Conservation (phyloP, 208 protist genomes). For the Phytomonas serpens region DNA sequence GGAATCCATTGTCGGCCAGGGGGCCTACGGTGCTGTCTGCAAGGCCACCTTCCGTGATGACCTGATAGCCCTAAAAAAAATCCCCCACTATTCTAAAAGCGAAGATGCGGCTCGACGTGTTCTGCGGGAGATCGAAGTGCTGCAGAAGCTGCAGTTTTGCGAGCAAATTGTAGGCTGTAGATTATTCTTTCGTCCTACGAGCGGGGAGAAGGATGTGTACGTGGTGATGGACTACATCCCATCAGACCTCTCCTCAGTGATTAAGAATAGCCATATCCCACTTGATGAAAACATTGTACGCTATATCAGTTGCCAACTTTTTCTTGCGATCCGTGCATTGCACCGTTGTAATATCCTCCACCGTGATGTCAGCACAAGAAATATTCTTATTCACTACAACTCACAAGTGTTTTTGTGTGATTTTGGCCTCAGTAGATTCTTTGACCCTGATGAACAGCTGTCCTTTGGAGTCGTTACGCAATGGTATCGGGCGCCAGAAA, state of each 20-base stretch:
- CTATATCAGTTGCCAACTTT: conserved; percentile 81
- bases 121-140: conserved; percentile 80
- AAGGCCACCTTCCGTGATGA: conserved; percentile 76
- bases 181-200: conserved; percentile 79
- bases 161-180: conserved; percentile 83
- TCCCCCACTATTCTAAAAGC: conserved; percentile 79
- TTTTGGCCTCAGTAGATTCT: conserved; percentile 89
- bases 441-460: conserved; percentile 89
- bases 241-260: conserved; percentile 71
- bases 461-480: conserved; percentile 89
- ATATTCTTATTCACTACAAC: conserved; percentile 86
- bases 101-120: conserved; percentile 77
- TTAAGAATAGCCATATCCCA: conserved; percentile 67
- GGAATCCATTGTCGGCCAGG: conserved; percentile 89
- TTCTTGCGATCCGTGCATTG: conserved; percentile 86
- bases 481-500: conserved; percentile 91
- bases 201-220: conserved; percentile 90
- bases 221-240: conserved; percentile 89
- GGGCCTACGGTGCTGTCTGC: conserved; percentile 91
- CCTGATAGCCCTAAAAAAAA: conserved; percentile 86
- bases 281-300: conserved; percentile 76
- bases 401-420: conserved; percentile 87
- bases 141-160: conserved; percentile 83
- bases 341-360: conserved; percentile 77
- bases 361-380: conserved; percentile 83